Conservation (phyloP, 352 stramenopile species). For the Globisporangium takayamanum region DNA sequence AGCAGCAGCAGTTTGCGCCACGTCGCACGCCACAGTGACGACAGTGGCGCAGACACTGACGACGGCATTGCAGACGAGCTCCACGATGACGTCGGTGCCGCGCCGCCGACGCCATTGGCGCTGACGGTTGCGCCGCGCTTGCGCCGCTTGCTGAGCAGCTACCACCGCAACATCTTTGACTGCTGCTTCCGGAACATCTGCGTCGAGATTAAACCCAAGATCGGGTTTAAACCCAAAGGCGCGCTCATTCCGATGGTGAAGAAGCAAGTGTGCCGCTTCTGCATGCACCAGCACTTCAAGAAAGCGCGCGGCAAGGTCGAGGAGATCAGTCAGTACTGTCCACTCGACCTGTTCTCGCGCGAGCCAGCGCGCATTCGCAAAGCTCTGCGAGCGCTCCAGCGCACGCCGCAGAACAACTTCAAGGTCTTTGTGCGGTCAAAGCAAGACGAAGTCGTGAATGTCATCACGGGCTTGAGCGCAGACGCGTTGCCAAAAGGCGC, state of each 20-base stretch:
- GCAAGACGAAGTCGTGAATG: constrained; percentile 71
- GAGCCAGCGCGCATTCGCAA: constrained; percentile 46
- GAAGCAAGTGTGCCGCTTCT: constrained; percentile 70
- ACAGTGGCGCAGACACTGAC: constrained; percentile 6
- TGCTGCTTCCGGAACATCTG: constrained; percentile 84
- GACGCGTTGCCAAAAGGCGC: constrained; percentile 67
- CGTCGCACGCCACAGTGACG: constrained; percentile 1
- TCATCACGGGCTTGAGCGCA: constrained; percentile 62
- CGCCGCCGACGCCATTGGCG: constrained; percentile 3
- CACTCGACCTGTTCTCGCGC: constrained; percentile 74
- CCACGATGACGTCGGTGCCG: constrained; percentile 7
- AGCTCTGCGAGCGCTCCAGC: constrained; percentile 57
- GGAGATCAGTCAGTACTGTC: constrained; percentile 79
- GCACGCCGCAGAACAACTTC: constrained; percentile 88
- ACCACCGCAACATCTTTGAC: constrained; percentile 67
- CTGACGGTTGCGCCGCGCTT: constrained; percentile 10
- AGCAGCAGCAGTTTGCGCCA: background rate
- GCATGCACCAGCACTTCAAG: constrained; percentile 89
- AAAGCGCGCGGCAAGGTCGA: constrained; percentile 62
- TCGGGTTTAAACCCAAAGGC: constrained; percentile 63
- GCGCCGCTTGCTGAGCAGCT: constrained; percentile 26
- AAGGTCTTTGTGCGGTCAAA: constrained; percentile 83
- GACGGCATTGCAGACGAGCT: constrained; percentile 19
- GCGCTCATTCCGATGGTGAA: constrained; percentile 55
- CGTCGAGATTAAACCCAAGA: constrained; percentile 87